Conservation (phyloP, 2,329 filamentous ascomycete genomes). For the Bipolaris sorokiniana region DNA sequence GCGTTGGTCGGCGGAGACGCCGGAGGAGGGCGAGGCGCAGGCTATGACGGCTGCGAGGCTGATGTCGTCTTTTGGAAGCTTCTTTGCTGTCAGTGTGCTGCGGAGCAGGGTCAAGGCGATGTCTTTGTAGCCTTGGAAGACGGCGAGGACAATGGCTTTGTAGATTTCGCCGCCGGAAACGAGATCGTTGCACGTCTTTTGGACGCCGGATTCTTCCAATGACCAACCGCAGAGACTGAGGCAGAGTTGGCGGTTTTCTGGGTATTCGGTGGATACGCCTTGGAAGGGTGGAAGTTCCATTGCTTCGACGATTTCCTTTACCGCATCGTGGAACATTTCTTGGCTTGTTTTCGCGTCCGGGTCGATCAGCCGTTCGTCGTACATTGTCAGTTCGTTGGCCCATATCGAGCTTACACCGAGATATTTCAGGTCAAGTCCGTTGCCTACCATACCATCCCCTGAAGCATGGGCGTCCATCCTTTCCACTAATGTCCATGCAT, state of each 20-base stretch:
- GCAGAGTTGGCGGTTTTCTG: constrained; percentile 75
- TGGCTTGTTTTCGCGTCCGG: constrained; percentile 54
- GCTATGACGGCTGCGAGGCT: constrained; percentile 57
- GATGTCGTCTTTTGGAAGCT: constrained; percentile 61
- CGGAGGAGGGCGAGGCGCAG: constrained; percentile 48
- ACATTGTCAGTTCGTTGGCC: constrained; percentile 69
- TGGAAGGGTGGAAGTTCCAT: constrained; percentile 68
- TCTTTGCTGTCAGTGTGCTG: constrained; percentile 68
- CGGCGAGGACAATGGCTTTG: constrained; percentile 75
- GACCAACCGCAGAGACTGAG: constrained; percentile 78
- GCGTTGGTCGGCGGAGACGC: constrained; percentile 63
- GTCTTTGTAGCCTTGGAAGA: constrained; percentile 73
- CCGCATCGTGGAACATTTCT: constrained; percentile 61
- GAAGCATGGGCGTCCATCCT: constrained; percentile 69
- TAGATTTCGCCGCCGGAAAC: constrained; percentile 66
- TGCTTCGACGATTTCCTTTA: constrained; percentile 68
- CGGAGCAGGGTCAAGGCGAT: constrained; percentile 74
- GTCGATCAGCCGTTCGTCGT: constrained; percentile 45
- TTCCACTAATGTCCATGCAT: constrained; percentile 78
- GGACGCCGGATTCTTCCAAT: constrained; percentile 60
- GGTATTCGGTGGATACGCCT: constrained; percentile 67
- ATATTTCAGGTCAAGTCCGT: constrained; percentile 74
- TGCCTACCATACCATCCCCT: constrained; percentile 72
- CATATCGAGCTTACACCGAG: constrained; percentile 76
- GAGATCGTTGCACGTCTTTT: constrained; percentile 57